Evolutionary conservation across 78 protist species (phyloP).

Genomic region (Anaeramoeba flamelloides): DNA sequence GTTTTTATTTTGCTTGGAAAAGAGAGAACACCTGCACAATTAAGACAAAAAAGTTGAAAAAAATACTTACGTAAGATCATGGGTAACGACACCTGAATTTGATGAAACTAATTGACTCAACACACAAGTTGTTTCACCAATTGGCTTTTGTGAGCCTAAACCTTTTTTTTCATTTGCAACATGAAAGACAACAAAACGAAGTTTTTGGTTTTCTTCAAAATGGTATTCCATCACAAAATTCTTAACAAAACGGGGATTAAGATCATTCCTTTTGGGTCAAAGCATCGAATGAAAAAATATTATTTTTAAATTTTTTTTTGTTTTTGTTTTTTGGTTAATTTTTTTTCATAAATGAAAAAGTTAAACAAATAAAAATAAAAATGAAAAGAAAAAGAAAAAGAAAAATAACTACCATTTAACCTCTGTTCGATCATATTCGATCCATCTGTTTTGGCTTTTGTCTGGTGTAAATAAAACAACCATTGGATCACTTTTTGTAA

Average conservation of each 20-base stretch:
- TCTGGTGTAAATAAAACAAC: neutral
- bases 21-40: no score
- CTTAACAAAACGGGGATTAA: neutral
- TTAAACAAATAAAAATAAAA: neutral
- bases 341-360: neutral
- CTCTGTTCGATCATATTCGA: neutral
- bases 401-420: neutral
- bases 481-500: slow-evolving; percentile 3
- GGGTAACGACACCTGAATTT: neutral
- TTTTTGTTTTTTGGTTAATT: no score
- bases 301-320: no score
- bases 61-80: neutral
- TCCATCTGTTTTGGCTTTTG: neutral
- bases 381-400: neutral
- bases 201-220: neutral
- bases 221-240: neutral
- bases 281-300: no score
- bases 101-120: neutral
- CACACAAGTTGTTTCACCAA: neutral
- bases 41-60: no score
- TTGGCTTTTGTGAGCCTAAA: neutral
- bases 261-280: neutral
- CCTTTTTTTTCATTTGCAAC: neutral
- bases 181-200: neutral
- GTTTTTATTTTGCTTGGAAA: no score